Base-by-base conservation (phyloP, 1,139 yeast species). In the Kodamaea ohmeri region DNA sequence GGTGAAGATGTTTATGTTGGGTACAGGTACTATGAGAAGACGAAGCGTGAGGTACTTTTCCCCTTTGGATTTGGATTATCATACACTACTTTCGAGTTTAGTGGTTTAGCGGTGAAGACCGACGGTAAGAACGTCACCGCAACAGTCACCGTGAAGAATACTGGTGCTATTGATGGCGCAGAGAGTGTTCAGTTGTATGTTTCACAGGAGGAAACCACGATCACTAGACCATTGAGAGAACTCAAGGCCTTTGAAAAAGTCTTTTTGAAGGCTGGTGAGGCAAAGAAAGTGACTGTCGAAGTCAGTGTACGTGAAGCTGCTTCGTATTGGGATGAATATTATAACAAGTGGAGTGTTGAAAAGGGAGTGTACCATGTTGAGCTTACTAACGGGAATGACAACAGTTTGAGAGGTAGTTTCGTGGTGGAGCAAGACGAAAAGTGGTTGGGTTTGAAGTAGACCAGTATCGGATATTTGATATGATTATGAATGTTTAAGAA, bases 21-120 rank as follows among this genome's bases (percentile, higher is more conserved):
- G 16, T 78, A 80, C 60, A 65, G 78, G 48, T 76, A 61, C 59
- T 80, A 77, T 52, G 84, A 79, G 52, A 72, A 70, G 52, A 43
- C 65, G 24, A 65, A 68, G 44, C 64, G 55, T 38, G 58, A 62
- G 19, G 78, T 73, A 14, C 65, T 73, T 29, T 78, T 71, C 63
- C 79, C 83, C 35, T 80, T 80, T 56, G 85, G 85, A 12, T 65
- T 58, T 50, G 85, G 85, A 12, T 65, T 80, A 39, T 76, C 83
- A 2, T 80, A 78, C 56, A 70, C 83, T 6, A 46, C 60, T 1
- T 80, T 76, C 48, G 60, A 52, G 13, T 27, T 50, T 14, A 20
- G 30, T 5, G 50, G 49, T 27, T 38, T 47, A 25, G 33, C 35
- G 41, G 55, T 58, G 6, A 18, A 18, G 8, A 30, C 35, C 4